These are phyloP conservation scores for Botrytis galanthina DNA, from an alignment of 2,329 filamentous ascomycete species.

Conservation along the genomic window DNA sequence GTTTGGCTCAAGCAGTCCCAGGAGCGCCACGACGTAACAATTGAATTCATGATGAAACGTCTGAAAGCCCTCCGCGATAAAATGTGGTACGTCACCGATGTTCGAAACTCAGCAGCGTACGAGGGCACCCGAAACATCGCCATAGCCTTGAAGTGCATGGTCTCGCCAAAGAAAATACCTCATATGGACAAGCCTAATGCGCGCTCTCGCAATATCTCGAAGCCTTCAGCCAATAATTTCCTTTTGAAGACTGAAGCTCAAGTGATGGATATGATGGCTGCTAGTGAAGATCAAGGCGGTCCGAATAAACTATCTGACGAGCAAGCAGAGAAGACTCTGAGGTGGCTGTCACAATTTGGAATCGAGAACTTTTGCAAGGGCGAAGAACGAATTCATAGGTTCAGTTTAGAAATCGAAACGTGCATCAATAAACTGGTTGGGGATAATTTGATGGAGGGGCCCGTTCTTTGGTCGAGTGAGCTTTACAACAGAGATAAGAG, in stretches of 20 bases:
- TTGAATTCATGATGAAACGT: slow-evolving; percentile 71
- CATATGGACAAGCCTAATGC: slow-evolving; percentile 36
- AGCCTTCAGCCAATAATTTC: slow-evolving; percentile 46
- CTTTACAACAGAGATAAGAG: slow-evolving; percentile 77
- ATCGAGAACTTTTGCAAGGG: slow-evolving; percentile 94
- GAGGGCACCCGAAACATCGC: slow-evolving; percentile 84
- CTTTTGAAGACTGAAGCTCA: slow-evolving; percentile 80
- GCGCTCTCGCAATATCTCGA: slow-evolving; percentile 40
- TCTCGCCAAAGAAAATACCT: slow-evolving; percentile 51
- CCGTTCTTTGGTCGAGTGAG: slow-evolving; percentile 89
- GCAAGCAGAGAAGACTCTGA: slow-evolving; percentile 78
- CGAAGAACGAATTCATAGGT: slow-evolving; percentile 91
- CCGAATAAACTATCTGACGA: slow-evolving; percentile 96
- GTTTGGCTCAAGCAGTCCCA: slow-evolving; percentile 81
- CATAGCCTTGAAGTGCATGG: slow-evolving; percentile 88
- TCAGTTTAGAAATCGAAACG: slow-evolving; percentile 84
- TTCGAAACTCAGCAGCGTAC: slow-evolving; percentile 84
- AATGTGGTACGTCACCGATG: slow-evolving; percentile 98
- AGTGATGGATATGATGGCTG: slow-evolving; percentile 82
- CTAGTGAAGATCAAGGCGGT: slow-evolving; percentile 77
- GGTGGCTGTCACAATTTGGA: slow-evolving; percentile 77
- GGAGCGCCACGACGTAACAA: slow-evolving; percentile 70
- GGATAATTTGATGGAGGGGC: slow-evolving; percentile 78
- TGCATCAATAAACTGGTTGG: slow-evolving; percentile 84
- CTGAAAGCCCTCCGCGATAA: slow-evolving; percentile 81